phyloP scores from a whole-genome alignment of 176 grass and related monocot species.

The Oryza australiensis region DNA sequence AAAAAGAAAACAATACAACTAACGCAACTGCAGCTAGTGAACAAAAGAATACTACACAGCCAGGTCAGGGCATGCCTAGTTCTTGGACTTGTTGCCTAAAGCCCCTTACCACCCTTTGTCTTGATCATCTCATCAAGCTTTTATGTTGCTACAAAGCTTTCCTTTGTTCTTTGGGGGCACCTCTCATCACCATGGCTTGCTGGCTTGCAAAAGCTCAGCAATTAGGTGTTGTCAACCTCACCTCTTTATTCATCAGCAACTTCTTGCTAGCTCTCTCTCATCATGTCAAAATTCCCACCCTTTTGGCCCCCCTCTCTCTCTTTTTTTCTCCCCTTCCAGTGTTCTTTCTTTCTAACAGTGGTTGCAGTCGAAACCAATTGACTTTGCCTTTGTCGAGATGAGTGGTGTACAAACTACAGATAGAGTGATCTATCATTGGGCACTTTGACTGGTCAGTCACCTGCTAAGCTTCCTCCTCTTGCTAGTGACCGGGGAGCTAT shows the following conservation, averaged over 20 bases:
- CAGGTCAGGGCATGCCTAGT: slow-evolving; percentile 27
- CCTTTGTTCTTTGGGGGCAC: slow-evolving; percentile 35
- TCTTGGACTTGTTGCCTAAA: slow-evolving; percentile 10
- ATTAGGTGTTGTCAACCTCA: slow-evolving; percentile 40
- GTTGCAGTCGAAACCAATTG: slow-evolving; percentile 23
- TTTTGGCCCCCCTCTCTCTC: slow-evolving; percentile 18
- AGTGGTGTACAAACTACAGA: slow-evolving; percentile 16
- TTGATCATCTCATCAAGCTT: slow-evolving; percentile 41
- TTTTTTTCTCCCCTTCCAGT: neutral
- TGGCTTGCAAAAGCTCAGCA: slow-evolving; percentile 26
- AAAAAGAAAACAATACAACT: slow-evolving; percentile 38
- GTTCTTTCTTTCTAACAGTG: slow-evolving; percentile 26
- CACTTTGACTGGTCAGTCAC: slow-evolving; percentile 41
- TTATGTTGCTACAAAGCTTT: slow-evolving; percentile 30
- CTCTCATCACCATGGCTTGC: slow-evolving; percentile 13
- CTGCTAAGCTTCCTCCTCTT: slow-evolving; percentile 78
- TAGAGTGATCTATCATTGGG: slow-evolving; percentile 28
- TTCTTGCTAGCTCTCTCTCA: slow-evolving; percentile 17
- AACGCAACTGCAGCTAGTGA: slow-evolving; percentile 25
- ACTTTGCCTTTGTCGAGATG: slow-evolving; percentile 32
- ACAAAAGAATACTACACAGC: slow-evolving; percentile 6
- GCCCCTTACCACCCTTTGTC: slow-evolving; percentile 42
- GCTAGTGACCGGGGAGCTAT: slow-evolving; percentile 43
- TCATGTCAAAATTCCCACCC: slow-evolving; percentile 40
- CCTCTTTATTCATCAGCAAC: slow-evolving; percentile 44